Evolutionary conservation across 2,329 filamentous ascomycete species (phyloP).

Genomic region (Sporothrix euskadiensis): DNA sequence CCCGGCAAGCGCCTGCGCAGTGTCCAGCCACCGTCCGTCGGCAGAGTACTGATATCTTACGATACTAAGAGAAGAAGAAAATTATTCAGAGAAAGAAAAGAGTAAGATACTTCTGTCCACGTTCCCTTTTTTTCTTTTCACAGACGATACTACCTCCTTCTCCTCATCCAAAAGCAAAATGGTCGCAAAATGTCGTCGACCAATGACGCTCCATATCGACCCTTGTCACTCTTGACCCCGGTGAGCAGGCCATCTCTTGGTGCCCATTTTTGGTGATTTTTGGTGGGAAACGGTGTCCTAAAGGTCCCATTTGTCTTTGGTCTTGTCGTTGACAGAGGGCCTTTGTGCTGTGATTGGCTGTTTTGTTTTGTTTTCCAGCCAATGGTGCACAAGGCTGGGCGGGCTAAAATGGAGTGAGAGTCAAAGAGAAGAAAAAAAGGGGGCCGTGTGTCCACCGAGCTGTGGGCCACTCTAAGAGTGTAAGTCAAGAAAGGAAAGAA

Average conservation of each 20-base stretch:
- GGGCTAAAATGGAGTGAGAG: no score
- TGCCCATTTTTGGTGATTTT: background rate
- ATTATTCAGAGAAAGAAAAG: background rate
- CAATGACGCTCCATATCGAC: constrained; percentile 30
- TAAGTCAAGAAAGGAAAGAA: no score
- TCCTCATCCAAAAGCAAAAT: constrained; percentile 11
- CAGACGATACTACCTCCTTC: background rate
- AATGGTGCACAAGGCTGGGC: constrained; percentile 24
- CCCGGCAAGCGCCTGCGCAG: background rate
- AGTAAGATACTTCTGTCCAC: background rate
- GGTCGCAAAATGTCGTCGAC: constrained; percentile 13
- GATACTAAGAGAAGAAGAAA: background rate
- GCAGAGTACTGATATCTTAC: background rate
- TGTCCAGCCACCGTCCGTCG: background rate
- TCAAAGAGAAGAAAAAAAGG: background rate
- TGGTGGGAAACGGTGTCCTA: background rate
- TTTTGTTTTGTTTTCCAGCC: constrained; percentile 14
- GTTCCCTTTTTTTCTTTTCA: no score
- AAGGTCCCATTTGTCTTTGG: constrained; percentile 8
- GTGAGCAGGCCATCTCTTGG: constrained; percentile 21
- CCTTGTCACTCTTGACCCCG: constrained; percentile 29
- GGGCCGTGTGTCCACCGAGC: background rate
- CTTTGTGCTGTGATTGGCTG: constrained; percentile 27
- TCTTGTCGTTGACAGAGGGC: background rate
- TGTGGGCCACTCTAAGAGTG: no score